Conservation (phyloP, 148 eudicot genomes). For the Persicaria maculosa region DNA sequence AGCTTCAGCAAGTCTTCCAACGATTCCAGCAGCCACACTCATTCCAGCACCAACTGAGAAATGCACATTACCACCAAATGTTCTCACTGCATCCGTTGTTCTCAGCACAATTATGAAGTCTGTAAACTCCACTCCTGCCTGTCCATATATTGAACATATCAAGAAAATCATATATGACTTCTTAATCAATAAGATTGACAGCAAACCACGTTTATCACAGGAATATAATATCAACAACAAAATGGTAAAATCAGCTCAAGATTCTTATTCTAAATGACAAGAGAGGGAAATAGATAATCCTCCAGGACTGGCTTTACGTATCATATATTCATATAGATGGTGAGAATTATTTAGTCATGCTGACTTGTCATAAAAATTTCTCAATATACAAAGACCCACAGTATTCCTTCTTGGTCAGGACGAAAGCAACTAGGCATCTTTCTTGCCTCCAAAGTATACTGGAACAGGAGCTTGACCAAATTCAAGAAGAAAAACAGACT, state of each 20-base stretch:
- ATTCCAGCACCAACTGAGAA: conserved; percentile 81
- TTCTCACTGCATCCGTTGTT: conserved; percentile 66
- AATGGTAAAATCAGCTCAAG: not conserved
- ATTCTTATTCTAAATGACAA: not conserved
- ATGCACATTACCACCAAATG: conserved; percentile 64
- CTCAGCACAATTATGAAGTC: conserved; percentile 76
- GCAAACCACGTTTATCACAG: no score
- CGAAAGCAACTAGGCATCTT: not conserved
- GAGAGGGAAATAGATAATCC: not conserved
- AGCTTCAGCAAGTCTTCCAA: conserved; percentile 79
- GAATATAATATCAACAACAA: no score
- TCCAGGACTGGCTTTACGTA: not conserved
- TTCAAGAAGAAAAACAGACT: not conserved
- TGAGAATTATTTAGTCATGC: not conserved
- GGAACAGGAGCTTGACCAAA: not conserved
- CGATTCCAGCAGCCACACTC: conserved; percentile 80
- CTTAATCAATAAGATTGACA: no score
- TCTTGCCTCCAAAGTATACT: not conserved
- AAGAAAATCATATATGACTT: not conserved
- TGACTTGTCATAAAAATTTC: not conserved
- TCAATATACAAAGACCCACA: not conserved
- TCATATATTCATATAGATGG: not conserved
- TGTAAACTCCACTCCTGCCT: conserved; percentile 90
- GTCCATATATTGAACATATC: conserved; percentile 3
- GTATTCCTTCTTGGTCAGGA: not conserved